These are phyloP conservation scores for Nidularia pulvinata DNA, from an alignment of 768 basidiomycete species.

Conservation along the genomic window DNA sequence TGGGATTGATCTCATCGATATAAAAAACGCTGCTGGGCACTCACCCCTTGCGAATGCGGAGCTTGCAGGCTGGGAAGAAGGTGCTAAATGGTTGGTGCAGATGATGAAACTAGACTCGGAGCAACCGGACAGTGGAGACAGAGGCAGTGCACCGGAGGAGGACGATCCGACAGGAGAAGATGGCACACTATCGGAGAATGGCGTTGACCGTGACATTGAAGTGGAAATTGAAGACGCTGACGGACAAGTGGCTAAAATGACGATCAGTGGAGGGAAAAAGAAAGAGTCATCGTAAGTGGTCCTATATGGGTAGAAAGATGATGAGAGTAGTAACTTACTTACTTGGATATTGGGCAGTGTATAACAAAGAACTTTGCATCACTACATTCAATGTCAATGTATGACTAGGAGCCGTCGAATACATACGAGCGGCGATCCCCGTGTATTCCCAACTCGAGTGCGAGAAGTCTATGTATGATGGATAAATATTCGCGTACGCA, in stretches of 20 bases:
- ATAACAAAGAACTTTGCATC: background rate
- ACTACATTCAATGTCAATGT: too few relatives aligned
- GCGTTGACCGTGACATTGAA: constrained; percentile 46
- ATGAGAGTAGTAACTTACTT: background rate
- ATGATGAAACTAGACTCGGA: constrained; percentile 74
- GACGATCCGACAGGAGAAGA: constrained; percentile 20
- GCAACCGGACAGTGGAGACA: constrained; percentile 26
- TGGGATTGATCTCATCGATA: constrained; percentile 70
- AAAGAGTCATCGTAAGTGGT: too few relatives aligned
- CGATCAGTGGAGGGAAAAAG: constrained; percentile 27
- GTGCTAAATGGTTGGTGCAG: constrained; percentile 79
- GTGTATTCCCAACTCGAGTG: too few relatives aligned
- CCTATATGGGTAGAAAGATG: too few relatives aligned
- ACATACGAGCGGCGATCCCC: too few relatives aligned
- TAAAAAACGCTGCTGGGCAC: constrained; percentile 70
- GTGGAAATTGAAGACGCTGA: constrained; percentile 76
- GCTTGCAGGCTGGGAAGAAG: constrained; percentile 79
- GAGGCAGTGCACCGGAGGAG: constrained; percentile 34
- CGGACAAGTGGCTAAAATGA: constrained; percentile 67
- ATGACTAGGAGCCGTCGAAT: too few relatives aligned
- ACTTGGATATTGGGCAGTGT: background rate
- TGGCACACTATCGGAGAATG: constrained; percentile 12
- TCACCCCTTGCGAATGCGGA: constrained; percentile 86
- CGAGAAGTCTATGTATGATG: too few relatives aligned
- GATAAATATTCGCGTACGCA: too few relatives aligned